phyloP scores from a whole-genome alignment of 495 filamentous ascomycete species.

The Penicillium paradoxum region DNA sequence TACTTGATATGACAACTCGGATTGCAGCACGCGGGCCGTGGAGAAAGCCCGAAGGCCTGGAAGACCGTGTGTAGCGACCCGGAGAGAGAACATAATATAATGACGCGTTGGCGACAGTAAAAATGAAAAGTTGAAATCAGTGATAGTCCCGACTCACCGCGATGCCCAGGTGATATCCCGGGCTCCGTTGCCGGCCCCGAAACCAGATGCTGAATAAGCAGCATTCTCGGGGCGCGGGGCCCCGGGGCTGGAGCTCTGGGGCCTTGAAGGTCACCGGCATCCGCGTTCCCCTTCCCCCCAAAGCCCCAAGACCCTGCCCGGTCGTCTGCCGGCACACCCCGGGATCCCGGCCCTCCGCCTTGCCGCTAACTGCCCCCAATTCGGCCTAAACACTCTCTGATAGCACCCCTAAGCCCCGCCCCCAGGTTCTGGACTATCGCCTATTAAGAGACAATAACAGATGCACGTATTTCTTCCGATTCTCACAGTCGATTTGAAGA shows the following conservation, averaged over 20 bases:
- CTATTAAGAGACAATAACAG: too few relatives aligned
- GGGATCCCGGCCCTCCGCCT: neutral
- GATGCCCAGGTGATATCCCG: neutral
- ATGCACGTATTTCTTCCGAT: too few relatives aligned
- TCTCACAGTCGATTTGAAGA: too few relatives aligned
- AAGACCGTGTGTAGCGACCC: slow-evolving; percentile 14
- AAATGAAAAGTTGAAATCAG: neutral
- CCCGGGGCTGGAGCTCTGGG: too few relatives aligned
- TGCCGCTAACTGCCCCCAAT: neutral
- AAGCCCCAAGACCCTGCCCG: too few relatives aligned
- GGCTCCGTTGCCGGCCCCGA: too few relatives aligned
- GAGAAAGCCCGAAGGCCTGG: slow-evolving; percentile 34
- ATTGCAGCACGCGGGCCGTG: slow-evolving; percentile 23
- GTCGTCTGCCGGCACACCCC: too few relatives aligned
- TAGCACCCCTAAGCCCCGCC: neutral
- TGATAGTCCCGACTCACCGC: neutral
- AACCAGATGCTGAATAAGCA: neutral
- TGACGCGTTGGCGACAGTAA: neutral
- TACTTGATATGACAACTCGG: slow-evolving; percentile 40
- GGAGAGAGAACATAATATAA: slow-evolving; percentile 18
- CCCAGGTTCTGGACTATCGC: too few relatives aligned
- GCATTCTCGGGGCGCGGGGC: too few relatives aligned
- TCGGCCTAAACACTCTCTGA: neutral
- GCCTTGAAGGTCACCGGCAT: too few relatives aligned
- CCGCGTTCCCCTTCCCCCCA: too few relatives aligned